Conservation (phyloP, 345 rosid genomes). For the Melaleuca quinquenervia region DNA sequence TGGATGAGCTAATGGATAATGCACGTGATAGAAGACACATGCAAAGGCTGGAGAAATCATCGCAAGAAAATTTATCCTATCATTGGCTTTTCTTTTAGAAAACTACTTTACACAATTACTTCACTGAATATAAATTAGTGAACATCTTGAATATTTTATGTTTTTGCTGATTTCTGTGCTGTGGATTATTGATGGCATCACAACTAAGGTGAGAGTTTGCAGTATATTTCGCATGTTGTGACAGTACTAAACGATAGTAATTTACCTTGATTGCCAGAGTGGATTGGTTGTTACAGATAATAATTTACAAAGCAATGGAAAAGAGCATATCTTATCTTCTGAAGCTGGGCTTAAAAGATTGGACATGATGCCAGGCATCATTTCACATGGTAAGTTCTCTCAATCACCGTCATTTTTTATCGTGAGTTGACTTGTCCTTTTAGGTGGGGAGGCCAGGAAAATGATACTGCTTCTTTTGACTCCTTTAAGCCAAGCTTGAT, state of each 20-base stretch:
- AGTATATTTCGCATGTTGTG: not conserved
- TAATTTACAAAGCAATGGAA: conserved; percentile 4
- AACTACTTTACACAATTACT: not conserved
- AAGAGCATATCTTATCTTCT: conserved; percentile 7
- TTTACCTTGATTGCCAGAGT: conserved; percentile 30
- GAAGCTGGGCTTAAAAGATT: conserved; percentile 9
- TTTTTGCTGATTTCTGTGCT: not conserved
- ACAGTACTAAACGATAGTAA: not conserved
- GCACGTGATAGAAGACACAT: not conserved
- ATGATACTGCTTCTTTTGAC: conserved; percentile 15
- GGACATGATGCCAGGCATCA: conserved; percentile 3
- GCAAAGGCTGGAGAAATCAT: not conserved
- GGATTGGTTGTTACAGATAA: conserved; percentile 15
- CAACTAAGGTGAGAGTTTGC: not conserved
- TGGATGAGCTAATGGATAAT: not conserved
- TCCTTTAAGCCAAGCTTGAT: conserved; percentile 11
- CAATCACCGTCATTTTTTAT: not conserved
- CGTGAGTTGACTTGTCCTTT: conserved; percentile 28
- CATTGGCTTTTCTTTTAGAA: not conserved
- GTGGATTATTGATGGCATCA: not conserved
- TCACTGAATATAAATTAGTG: not conserved
- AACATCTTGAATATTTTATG: not conserved
- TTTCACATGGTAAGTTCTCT: conserved; percentile 15
- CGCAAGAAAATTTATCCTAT: not conserved
- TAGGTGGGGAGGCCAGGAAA: conserved; percentile 19